Conservation (phyloP, 129 eudicot genomes). For the Artemisia annua region DNA sequence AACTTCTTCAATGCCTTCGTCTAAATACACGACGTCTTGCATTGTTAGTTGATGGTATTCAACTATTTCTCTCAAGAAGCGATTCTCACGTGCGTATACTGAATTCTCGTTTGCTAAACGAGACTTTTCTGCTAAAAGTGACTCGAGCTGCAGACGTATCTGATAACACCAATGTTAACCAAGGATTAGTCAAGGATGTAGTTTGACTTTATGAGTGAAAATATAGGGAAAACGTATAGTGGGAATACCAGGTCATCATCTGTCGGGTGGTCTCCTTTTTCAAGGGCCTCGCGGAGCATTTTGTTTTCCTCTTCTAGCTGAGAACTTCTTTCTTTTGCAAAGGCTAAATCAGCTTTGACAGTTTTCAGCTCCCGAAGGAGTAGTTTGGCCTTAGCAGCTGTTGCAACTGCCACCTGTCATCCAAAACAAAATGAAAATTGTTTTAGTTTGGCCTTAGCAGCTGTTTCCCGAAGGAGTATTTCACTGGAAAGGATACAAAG, state of each 20-base stretch:
- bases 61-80: slow-evolving; percentile 81
- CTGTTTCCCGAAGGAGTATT: too few species aligned
- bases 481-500: slow-evolving; percentile 20
- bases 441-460: too few species aligned
- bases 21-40: slow-evolving; percentile 88
- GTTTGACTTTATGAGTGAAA: too few species aligned
- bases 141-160: slow-evolving; percentile 86
- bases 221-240: too few species aligned
- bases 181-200: neutral
- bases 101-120: slow-evolving; percentile 84
- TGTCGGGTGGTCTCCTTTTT: slow-evolving; percentile 69
- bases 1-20: slow-evolving; percentile 78
- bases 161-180: slow-evolving; percentile 27
- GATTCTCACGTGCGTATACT: slow-evolving; percentile 75
- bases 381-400: slow-evolving; percentile 91
- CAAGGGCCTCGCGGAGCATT: slow-evolving; percentile 76
- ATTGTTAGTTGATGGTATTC: slow-evolving; percentile 86
- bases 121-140: slow-evolving; percentile 80
- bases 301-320: slow-evolving; percentile 93
- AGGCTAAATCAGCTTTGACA: slow-evolving; percentile 83
- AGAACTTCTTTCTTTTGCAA: slow-evolving; percentile 80
- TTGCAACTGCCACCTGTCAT: slow-evolving; percentile 88
- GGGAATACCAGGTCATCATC: slow-evolving; percentile 83
- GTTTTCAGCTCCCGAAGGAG: slow-evolving; percentile 90
- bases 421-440: slow-evolving; percentile 32